These are phyloP conservation scores for Candida anglica DNA, from an alignment of 805 yeast species.

Conservation along the genomic window DNA sequence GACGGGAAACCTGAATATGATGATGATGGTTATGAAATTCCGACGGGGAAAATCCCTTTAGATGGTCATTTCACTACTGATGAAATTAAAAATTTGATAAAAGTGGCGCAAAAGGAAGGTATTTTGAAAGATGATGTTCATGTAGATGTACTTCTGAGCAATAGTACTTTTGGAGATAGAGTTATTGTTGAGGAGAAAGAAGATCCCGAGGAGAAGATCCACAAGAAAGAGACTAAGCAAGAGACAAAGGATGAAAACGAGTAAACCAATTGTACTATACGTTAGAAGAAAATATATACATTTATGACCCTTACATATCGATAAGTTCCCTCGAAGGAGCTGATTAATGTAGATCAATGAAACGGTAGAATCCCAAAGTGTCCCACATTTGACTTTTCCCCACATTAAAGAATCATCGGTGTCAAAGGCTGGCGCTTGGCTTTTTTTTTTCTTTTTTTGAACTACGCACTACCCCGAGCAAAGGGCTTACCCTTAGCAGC, in stretches of 20 bases:
- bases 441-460: no score
- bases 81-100: slow-evolving; percentile 28
- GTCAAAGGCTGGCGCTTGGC: no score
- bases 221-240: slow-evolving; percentile 1
- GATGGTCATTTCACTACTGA: slow-evolving; percentile 37
- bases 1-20: slow-evolving; percentile 13
- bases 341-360: no score
- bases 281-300: no score
- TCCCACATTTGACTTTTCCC: no score
- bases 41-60: slow-evolving; percentile 34
- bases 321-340: no score
- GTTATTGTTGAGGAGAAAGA: slow-evolving; percentile 19
- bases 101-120: slow-evolving; percentile 28
- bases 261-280: no score
- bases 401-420: no score
- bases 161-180: slow-evolving; percentile 25
- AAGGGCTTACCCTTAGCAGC: no score
- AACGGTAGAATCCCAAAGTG: no score
- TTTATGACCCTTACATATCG: no score
- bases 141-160: slow-evolving; percentile 19
- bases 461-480: no score
- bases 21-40: slow-evolving; percentile 33
- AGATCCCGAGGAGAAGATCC: slow-evolving; percentile 3
- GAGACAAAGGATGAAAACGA: slow-evolving; percentile 3
- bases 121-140: slow-evolving; percentile 19